Evolutionary conservation across 257 asterid genomes (phyloP), one percentile per base, ranked within the genome.

Genomic region (Salvia rosmarinus): DNA sequence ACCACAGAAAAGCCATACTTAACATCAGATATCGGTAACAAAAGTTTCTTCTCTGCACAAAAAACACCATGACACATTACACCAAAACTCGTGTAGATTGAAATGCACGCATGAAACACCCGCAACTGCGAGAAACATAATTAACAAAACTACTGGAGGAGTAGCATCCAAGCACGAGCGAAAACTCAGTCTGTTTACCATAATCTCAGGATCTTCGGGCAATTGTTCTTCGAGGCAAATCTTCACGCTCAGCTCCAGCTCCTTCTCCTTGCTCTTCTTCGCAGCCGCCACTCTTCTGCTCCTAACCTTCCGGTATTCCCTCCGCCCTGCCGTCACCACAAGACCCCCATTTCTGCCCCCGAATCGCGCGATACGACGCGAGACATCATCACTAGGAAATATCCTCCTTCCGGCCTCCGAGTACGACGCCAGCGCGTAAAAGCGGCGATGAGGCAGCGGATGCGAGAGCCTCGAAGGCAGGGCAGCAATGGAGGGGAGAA

Each of bases 161-260:
- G 49, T 10, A 62, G 51, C 9, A 74, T 28, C 16, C 69, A 37
- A n/a, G 35, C 39, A 52, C 34, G 19, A 19, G 47, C 10, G 5
- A 10, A 47, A 64, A 25, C 16, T 5, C 34, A 61, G 51, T 34
- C 60, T 58, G 6, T 79, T 14, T 82, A 94, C 99, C 96, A 89
- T 16, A 82, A 89, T 80, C 73, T 95, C 99, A 79, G 96, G 83
- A 85, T 95, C 99, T 74, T 91, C 96, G 0, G 99, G 99, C 75
- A 95, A 78, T 56, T 81, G 91, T 65, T 91, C 94, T 74, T 95
- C 99, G 57, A 95, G 81, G 73, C 94, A 82, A 80, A 91, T 88
- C 70, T 82, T 79, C 58, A 91, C 98, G 74, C 83, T 78, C 59
- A 95, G 91, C 85, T 91, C 94, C 82, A 95, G 79, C 62, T 88